phyloP scores from a whole-genome alignment of 2,329 filamentous ascomycete genomes.

The Microdochium paspali region DNA sequence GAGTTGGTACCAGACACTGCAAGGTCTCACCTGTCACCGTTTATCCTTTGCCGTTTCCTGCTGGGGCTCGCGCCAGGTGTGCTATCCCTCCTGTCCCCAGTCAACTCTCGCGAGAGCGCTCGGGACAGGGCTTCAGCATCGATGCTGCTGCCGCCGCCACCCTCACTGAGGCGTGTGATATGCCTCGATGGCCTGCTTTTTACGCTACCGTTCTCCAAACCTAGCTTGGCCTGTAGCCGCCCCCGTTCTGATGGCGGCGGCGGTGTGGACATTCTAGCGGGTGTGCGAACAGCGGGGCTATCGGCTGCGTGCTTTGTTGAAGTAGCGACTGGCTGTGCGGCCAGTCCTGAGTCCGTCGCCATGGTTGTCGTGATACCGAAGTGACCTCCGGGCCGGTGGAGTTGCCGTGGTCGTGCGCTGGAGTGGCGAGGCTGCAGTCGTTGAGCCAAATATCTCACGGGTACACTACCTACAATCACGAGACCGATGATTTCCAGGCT shows the following conservation, averaged over 20 bases:
- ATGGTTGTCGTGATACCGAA: slow-evolving; percentile 13
- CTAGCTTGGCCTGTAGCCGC: slow-evolving; percentile 30
- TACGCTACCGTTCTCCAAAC: slow-evolving; percentile 23
- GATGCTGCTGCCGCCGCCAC: slow-evolving; percentile 25
- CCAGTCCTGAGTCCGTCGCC: slow-evolving; percentile 21
- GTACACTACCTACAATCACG: too few relatives aligned
- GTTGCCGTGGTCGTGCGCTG: background rate
- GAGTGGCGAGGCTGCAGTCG: too few relatives aligned
- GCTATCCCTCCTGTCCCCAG: slow-evolving; percentile 39
- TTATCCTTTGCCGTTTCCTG: slow-evolving; percentile 50
- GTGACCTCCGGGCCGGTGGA: background rate
- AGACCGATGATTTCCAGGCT: too few relatives aligned
- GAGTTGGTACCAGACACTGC: background rate
- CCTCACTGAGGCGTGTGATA: slow-evolving; percentile 24
- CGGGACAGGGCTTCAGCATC: slow-evolving; percentile 41
- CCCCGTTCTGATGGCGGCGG: slow-evolving; percentile 33
- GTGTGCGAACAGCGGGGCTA: slow-evolving; percentile 21
- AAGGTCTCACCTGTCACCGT: slow-evolving; percentile 46
- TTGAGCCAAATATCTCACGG: too few relatives aligned
- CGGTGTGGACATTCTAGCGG: slow-evolving; percentile 31
- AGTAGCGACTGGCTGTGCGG: slow-evolving; percentile 11
- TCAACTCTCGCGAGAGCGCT: slow-evolving; percentile 41
- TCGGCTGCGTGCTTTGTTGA: slow-evolving; percentile 22
- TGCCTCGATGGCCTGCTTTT: slow-evolving; percentile 19
- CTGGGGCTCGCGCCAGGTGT: slow-evolving; percentile 44